Base-by-base conservation (phyloP, 306 rosid genomes). In the Coriaria nepalensis region DNA sequence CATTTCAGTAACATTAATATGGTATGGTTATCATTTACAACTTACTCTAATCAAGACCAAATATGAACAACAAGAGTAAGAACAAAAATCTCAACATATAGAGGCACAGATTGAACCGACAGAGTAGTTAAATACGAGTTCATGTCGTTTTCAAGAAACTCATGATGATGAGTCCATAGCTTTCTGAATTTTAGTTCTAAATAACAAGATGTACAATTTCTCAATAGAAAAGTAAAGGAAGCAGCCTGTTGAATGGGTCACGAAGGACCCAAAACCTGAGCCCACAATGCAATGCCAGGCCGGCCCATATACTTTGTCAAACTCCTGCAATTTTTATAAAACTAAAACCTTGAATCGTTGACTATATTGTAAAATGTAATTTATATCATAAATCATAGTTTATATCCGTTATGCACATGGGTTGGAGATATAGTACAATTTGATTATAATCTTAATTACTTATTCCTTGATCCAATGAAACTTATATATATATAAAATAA, bases 281-380 rank as follows among this genome's bases (percentile, higher is more conserved):
- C 98, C 98, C 58, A 90, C 95, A 40, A 90, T 79, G 70, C 98
- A 90, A 59, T 90, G 98, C 98, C 98, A 90, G 29, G 83, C 87
- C n/a, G 92, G 94, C 61, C 98, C 98, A 65, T 90, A 75, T 8
- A 76, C 72, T 75, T 81, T 79, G 59, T 90, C 98, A 66, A 90
- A 90, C 53, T 85, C 98, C 98, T 90, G 80, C 76, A 40, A 52
- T 60, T 46, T n/a, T 33, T 57, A 43, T 12, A 12, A 12, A 15
- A 13, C 13, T 37, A 46, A 44, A 33, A 54, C 47, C 50, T 20
- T 20, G 29, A 20, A 20, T 20, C 29, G 29, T 20, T 20, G 29
- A 20, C 29, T 20, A 20, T 20, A 20, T 20, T 20, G 29, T n/a
- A n/a, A n/a, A n/a, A n/a, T n/a, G n/a, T n/a, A n/a, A n/a, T n/a